Evolutionary conservation across 495 filamentous ascomycete genomes (phyloP), one percentile per base, ranked within the genome.

Genomic region (Hypoxylon crocopeplum): DNA sequence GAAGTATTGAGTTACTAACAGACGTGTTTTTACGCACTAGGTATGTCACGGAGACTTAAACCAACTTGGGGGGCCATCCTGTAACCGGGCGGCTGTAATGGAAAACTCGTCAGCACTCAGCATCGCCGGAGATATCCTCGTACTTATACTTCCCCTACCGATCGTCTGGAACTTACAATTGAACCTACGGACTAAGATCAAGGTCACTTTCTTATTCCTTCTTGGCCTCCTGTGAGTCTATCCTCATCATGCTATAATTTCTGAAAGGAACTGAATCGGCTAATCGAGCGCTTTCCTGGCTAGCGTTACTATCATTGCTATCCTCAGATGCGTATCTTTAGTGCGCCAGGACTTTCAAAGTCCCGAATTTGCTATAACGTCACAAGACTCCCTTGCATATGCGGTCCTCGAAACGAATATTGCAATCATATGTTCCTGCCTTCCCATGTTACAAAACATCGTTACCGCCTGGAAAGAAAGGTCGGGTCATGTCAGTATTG

Each of bases 151-250:
- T 8, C 72, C 72, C 7, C 60, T 75, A 22, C 72, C 72, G 2
- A 59, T 68, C 19, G 54, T 73, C 32, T 73, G 72, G 72, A 47
- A 44, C 0, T 34, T 75, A 2, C 56, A 72, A n/a, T 65, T 67
- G 61, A 62, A 57, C 1, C 51, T 7, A 12, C 41, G 45, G 1
- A 55, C 66, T 19, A 73, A 68, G 38, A 40, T 66, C 32, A 59
- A 61, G 1, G 36, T 73, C 20, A 70, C 30, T 7, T 30, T 51
- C 5, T 32, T 59, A n/a, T 36, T 56, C 6, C 20, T 56, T 4
- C 30, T 56, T 22, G 51, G 51, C 1, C 5, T 56, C 11, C 4
- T 56, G 70, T 48, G 30, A 56, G 51, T 34, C 4, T 34, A 6
- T 34, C 3, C 12, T 34, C 12, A 11, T 10, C 12, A 6, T 34